Percentiles rank a stretch among this genome's conserved stretches.
Evolutionary conservation across 768 basidiomycete genomes (phyloP).

Genomic region (Cytidiella melzeri): DNA sequence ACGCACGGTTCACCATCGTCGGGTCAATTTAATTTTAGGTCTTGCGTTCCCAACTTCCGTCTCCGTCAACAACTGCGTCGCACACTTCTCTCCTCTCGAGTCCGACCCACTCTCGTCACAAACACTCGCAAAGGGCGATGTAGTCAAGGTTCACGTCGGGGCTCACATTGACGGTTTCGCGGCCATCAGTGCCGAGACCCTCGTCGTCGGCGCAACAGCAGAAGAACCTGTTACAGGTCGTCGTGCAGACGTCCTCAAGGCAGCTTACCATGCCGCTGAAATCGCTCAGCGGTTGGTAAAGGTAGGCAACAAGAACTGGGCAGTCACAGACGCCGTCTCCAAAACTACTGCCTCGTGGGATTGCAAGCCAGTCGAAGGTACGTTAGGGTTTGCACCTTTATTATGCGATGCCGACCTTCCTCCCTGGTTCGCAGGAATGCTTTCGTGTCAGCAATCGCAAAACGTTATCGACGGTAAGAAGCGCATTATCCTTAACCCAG

Average conservation of each 20-base stretch:
- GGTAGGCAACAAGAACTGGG: conserved; percentile 93
- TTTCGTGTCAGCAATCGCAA: conserved; percentile 91
- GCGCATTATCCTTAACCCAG: conserved; percentile 85
- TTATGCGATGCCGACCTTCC: conserved; percentile 4
- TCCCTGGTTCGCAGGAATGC: conserved; percentile 58
- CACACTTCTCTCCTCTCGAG: conserved; percentile 95
- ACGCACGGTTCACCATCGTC: too few relatives aligned
- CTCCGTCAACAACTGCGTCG: conserved; percentile 92
- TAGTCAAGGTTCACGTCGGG: conserved; percentile 94
- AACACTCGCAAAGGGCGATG: conserved; percentile 74
- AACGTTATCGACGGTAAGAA: conserved; percentile 97
- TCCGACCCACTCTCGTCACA: conserved; percentile 69
- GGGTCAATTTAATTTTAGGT: conserved; percentile 54
- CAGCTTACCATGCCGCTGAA: conserved; percentile 91
- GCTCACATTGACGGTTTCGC: conserved; percentile 98
- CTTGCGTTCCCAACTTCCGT: conserved; percentile 92
- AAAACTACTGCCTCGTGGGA: conserved; percentile 67
- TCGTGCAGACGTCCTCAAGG: conserved; percentile 88
- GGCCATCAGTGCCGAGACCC: conserved; percentile 87
- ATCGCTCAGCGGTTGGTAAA: conserved; percentile 87
- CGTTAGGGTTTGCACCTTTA: conserved; percentile 14
- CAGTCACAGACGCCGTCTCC: conserved; percentile 80
- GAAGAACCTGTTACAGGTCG: conserved; percentile 75
- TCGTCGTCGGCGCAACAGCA: conserved; percentile 77
- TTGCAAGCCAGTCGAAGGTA: conserved; percentile 94